A percentile compares a stretch with the other conserved stretches of the same genome.
Conservation (phyloP, 352 stramenopile genomes). For the Nothophytophthora sp. region DNA sequence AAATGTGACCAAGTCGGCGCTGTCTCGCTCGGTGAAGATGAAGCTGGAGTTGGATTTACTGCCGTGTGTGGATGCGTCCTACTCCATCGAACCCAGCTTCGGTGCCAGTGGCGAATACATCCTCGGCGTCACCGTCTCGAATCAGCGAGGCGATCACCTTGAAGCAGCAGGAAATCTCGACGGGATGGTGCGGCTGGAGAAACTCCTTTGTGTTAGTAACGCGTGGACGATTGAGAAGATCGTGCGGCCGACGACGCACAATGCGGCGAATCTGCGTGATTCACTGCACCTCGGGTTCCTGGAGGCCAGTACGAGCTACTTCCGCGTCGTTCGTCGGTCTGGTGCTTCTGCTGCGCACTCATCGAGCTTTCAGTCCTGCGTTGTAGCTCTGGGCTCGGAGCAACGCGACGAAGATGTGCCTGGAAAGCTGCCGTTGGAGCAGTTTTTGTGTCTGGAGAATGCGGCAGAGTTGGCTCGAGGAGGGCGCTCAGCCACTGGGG, state of each 20-base stretch:
- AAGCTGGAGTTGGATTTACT: conserved; percentile 64
- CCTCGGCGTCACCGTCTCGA: conserved; percentile 68
- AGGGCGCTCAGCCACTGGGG: conserved; percentile 16
- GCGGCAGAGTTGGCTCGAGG: conserved; percentile 45
- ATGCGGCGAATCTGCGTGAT: conserved; percentile 18
- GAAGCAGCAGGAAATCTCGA: conserved; percentile 19
- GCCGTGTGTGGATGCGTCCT: conserved; percentile 60
- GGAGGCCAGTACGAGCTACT: conserved; percentile 81
- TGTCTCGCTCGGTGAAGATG: conserved; percentile 47
- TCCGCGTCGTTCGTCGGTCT: conserved; percentile 47
- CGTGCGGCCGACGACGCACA: conserved; percentile 3
- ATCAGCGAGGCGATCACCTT: conserved; percentile 39
- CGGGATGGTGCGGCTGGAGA: conserved; percentile 46
- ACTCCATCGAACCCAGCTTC: conserved; percentile 75
- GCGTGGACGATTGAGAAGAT: conserved; percentile 64
- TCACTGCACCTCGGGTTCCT: conserved; percentile 53
- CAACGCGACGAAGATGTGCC: conserved; percentile 14
- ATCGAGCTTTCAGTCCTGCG: conserved; percentile 13
- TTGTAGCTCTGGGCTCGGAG: conserved; percentile 19
- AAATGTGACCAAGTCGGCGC: conserved; percentile 6
- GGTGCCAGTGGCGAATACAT: conserved; percentile 66
- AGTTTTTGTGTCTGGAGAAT: conserved; percentile 81
- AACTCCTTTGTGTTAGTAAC: conserved; percentile 64
- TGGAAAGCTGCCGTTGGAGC: conserved; percentile 45
- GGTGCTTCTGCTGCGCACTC: neutral